These are phyloP conservation scores for Thuidium tamariscinum DNA, from an alignment of 225 moss, liverwort and hornwort genomes.

Conservation along the genomic window DNA sequence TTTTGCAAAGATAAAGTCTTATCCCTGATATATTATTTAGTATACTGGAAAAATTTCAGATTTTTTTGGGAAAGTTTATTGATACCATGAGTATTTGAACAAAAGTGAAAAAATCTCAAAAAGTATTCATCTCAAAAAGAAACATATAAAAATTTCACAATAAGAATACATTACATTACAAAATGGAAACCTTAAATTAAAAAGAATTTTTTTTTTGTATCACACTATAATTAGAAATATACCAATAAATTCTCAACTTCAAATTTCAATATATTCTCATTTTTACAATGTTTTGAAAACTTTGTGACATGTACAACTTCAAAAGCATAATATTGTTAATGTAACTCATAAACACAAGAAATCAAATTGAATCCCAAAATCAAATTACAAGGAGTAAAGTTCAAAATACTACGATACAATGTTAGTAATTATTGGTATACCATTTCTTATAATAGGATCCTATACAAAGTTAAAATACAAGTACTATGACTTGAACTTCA, in stretches of 20 bases:
- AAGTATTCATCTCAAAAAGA: too few relatives aligned
- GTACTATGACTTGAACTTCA: not conserved
- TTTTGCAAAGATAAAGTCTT: too few relatives aligned
- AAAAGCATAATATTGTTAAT: not conserved
- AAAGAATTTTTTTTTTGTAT: not conserved
- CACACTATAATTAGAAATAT: not conserved
- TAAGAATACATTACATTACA: accelerated
- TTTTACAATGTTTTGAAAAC: not conserved
- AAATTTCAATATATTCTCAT: not conserved
- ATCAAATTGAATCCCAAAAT: not conserved
- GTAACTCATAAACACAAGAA: not conserved
- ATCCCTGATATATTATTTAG: too few relatives aligned
- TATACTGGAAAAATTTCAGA: too few relatives aligned
- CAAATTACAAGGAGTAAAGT: not conserved
- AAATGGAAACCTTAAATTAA: not conserved
- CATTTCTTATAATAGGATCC: not conserved
- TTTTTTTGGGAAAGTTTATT: too few relatives aligned
- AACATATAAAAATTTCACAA: not conserved
- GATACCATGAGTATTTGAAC: too few relatives aligned
- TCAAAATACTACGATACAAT: not conserved
- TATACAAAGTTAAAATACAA: not conserved
- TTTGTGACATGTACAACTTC: not conserved
- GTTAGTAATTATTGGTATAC: not conserved
- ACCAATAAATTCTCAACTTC: not conserved
- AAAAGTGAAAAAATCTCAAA: not conserved